Percentiles rank a stretch among this genome's conserved stretches.
Evolutionary conservation across 345 rosid species (phyloP).

Genomic region (Raphanus sativus): DNA sequence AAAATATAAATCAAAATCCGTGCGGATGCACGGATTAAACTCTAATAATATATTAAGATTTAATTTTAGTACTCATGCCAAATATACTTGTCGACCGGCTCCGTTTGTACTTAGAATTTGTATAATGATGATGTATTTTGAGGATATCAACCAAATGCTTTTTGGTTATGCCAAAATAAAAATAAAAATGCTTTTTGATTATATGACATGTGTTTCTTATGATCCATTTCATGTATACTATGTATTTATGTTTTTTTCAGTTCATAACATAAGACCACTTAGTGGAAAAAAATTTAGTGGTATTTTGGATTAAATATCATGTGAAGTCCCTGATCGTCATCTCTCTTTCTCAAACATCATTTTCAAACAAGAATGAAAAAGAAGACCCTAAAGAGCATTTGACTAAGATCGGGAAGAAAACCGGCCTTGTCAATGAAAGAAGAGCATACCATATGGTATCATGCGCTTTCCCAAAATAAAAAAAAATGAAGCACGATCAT

Average conservation of each 20-base stretch:
- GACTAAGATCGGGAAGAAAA: background rate
- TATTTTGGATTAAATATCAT: constrained; percentile 17
- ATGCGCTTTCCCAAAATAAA: background rate
- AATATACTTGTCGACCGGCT: background rate
- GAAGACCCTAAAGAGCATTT: background rate
- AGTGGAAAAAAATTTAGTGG: constrained; percentile 18
- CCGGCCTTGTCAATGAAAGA: constrained; percentile 4
- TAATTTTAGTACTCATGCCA: background rate
- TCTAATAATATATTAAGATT: background rate
- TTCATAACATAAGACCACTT: constrained; percentile 5
- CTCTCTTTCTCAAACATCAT: constrained; percentile 6
- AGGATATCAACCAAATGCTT: background rate
- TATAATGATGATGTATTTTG: constrained; percentile 18
- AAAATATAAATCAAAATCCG: no score
- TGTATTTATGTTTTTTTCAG: background rate
- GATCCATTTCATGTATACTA: constrained; percentile 17
- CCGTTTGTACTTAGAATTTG: background rate
- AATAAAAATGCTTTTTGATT: background rate
- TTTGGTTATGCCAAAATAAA: background rate
- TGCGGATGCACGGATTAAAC: no score
- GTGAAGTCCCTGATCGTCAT: background rate
- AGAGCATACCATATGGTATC: background rate
- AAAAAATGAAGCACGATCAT: background rate
- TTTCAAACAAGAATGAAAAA: constrained; percentile 20
- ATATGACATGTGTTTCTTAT: constrained; percentile 24